A percentile compares a stretch with the other conserved stretches of the same genome.
Conservation (phyloP, 2,329 filamentous ascomycete species). For the Pseudofabraea citricarpa region DNA sequence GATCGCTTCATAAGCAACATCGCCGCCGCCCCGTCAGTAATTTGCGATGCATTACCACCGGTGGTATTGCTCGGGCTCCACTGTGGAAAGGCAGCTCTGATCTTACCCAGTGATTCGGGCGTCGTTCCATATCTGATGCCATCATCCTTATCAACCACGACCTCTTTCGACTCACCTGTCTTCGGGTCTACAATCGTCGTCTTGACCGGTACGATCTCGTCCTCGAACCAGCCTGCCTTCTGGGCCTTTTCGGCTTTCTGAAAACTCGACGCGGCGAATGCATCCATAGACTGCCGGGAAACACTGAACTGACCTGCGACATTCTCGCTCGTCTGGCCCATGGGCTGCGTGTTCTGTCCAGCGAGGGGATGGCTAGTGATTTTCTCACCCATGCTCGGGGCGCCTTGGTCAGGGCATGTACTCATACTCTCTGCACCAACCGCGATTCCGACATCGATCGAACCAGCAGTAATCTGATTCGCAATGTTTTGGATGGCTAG, state of each 20-base stretch:
- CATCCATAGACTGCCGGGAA: constrained; percentile 69
- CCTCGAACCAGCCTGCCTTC: constrained; percentile 77
- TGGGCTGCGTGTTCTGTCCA: constrained; percentile 92
- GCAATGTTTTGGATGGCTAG: constrained; percentile 90
- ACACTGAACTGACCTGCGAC: constrained; percentile 85
- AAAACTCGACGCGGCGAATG: constrained; percentile 83
- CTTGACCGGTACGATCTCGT: constrained; percentile 82
- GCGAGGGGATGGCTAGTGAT: constrained; percentile 74
- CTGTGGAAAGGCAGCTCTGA: constrained; percentile 80
- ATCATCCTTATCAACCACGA: constrained; percentile 79
- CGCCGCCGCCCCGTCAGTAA: constrained; percentile 92
- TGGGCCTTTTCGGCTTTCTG: constrained; percentile 83
- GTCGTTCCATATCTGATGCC: constrained; percentile 82
- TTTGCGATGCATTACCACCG: constrained; percentile 90
- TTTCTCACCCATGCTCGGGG: constrained; percentile 81
- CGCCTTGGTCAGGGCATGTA: constrained; percentile 72
- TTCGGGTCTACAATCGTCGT: constrained; percentile 87
- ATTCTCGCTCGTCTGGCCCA: constrained; percentile 87
- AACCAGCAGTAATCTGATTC: constrained; percentile 82
- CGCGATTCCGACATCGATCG: constrained; percentile 91
- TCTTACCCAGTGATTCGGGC: constrained; percentile 81
- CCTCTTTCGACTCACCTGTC: constrained; percentile 73
- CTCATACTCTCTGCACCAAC: constrained; percentile 96
- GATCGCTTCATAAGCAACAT: constrained; percentile 91
- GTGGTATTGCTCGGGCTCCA: constrained; percentile 90